Base-by-base conservation (phyloP, 371 early-diverging fungal genomes). In the Mortierella sp. region DNA sequence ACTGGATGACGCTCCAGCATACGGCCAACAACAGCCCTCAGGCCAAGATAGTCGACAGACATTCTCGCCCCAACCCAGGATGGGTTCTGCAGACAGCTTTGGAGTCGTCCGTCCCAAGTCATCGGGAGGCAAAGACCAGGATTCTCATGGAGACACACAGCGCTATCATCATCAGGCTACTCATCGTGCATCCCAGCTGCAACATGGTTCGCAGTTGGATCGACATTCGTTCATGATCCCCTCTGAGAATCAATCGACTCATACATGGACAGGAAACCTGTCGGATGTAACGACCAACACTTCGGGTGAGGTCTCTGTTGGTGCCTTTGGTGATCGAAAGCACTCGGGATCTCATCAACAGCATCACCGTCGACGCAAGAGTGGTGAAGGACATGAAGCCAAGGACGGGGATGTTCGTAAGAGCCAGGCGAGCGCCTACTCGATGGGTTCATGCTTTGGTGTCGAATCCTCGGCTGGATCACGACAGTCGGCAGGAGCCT, bases 141-240 rank as follows among this genome's bases (percentile, higher is more conserved):
- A 14, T 25, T n/a, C 24, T 44, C 65, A 12, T 41, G 25, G 21
- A 13, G 44, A 10, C 19, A 40, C 37, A 28, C 24, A 28, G 8
- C 39, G 31, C n/a, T 54, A 47, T n/a, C 17, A 60, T 24, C 53
- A 22, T 12, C 16, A 44, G 22, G 53, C 37, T 5, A 29, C 19
- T 3, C 45, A 53, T 4, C 53, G 29, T 4, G 10, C 46, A 52
- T 14, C 46, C 28, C 24, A 39, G 34, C 13, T 27, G 25, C 63
- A 56, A n/a, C 49, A 41, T n/a, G n/a, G n/a, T n/a, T n/a, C n/a
- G 34, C 34, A 66, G 19, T 0, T 67, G 3, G 76, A 64, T 34
- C 68, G 76, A 1, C 76, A 74, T 34, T 74, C 76, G 3, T 68
- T 74, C 29, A 64, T 74, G 61, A 63, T 63, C 60, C 63, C 67